phyloP scores from a whole-genome alignment of 2,329 filamentous ascomycete genomes.

The Alternaria tenuissima region DNA sequence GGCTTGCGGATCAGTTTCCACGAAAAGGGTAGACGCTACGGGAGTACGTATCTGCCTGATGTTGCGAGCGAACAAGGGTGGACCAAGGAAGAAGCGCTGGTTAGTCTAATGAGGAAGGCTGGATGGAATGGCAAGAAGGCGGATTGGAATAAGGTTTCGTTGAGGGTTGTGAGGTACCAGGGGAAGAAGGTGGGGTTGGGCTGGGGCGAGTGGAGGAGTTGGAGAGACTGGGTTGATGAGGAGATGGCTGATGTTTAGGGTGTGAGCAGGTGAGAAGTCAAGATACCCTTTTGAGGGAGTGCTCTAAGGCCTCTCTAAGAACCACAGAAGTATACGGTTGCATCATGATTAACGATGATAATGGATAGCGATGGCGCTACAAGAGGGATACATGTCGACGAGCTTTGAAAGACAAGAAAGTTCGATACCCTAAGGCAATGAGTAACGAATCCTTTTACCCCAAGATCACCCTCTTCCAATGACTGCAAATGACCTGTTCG shows the following conservation, averaged over 20 bases:
- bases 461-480: background rate
- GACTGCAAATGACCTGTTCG: background rate
- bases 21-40: constrained; percentile 75
- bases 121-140: constrained; percentile 77
- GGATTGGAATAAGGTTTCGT: constrained; percentile 79
- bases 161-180: constrained; percentile 85
- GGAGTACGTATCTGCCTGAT: constrained; percentile 90
- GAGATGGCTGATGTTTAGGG: constrained; percentile 26
- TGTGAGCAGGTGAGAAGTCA: background rate
- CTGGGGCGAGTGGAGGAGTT: constrained; percentile 79
- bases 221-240: constrained; percentile 75
- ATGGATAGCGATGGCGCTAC: constrained; percentile 1
- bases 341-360: constrained; percentile 2
- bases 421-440: background rate
- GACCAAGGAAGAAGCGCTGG: constrained; percentile 89
- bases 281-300: no score
- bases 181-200: constrained; percentile 77
- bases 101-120: constrained; percentile 92
- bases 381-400: background rate
- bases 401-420: background rate
- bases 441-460: background rate
- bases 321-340: background rate
- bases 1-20: constrained; percentile 87
- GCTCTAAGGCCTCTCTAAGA: no score
- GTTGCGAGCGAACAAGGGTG: constrained; percentile 93